Conservation (phyloP, 768 basidiomycete species). For the Hirschioporus abietinus region DNA sequence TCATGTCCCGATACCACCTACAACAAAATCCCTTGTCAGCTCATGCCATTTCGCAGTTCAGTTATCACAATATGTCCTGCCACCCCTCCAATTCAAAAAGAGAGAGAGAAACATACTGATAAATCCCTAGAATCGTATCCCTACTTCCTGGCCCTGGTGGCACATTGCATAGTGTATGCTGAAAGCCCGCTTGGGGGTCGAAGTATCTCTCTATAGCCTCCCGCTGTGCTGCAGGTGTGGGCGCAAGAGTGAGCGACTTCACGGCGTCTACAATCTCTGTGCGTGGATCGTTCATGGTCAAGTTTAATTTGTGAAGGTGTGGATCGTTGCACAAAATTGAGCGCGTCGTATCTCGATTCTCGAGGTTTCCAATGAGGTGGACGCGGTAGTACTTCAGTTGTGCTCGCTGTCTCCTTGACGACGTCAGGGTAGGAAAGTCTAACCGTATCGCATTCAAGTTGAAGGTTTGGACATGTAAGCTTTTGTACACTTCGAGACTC, state of each 20-base stretch:
- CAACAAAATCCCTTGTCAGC: background rate
- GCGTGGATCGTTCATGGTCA: background rate
- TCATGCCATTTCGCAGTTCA: background rate
- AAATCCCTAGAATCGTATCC: slow-evolving; percentile 49
- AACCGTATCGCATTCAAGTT: background rate
- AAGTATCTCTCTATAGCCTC: slow-evolving; percentile 35
- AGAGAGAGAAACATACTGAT: slow-evolving; percentile 37
- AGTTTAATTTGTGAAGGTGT: too few species aligned
- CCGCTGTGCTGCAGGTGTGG: background rate
- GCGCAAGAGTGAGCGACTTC: background rate
- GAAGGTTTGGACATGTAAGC: background rate
- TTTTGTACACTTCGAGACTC: background rate
- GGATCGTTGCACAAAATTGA: too few species aligned
- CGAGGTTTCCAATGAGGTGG: background rate
- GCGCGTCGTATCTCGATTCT: too few species aligned
- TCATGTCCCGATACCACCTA: slow-evolving; percentile 63
- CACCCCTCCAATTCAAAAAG: background rate
- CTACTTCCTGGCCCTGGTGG: slow-evolving; percentile 43
- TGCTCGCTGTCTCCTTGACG: background rate
- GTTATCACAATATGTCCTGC: too few species aligned
- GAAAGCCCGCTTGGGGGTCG: slow-evolving; percentile 48
- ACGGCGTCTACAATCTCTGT: background rate
- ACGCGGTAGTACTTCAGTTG: background rate
- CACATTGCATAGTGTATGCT: slow-evolving; percentile 54
- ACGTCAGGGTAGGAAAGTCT: background rate